A percentile compares a stretch with the other conserved stretches of the same genome.
Evolutionary conservation across 2,329 filamentous ascomycete genomes (phyloP).

Genomic region (Xylariaceae sp.): DNA sequence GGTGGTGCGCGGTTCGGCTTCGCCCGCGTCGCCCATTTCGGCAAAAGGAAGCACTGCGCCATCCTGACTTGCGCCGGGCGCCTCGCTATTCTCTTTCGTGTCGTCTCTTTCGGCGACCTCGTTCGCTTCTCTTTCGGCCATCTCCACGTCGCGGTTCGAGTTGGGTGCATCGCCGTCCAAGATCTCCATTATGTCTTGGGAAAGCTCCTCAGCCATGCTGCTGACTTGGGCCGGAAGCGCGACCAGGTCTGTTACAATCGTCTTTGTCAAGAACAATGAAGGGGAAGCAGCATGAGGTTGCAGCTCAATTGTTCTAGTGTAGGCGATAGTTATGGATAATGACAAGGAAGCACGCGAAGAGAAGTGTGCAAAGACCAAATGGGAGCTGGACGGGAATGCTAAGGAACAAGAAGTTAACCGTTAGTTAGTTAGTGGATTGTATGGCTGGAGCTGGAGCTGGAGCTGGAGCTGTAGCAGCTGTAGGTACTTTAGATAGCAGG

Average conservation of each 20-base stretch:
- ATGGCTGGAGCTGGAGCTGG: background rate
- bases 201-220: constrained; percentile 29
- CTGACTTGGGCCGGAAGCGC: background rate
- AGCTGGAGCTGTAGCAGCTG: no score
- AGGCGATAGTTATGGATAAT: background rate
- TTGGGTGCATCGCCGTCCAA: constrained; percentile 23
- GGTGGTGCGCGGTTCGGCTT: constrained; percentile 34
- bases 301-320: background rate
- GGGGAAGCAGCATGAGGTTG: background rate
- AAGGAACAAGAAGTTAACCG: background rate
- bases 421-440: background rate
- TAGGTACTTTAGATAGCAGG: no score
- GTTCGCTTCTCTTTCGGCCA: constrained; percentile 29
- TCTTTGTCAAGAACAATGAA: background rate
- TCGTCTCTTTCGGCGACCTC: constrained; percentile 27
- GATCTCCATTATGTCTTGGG: constrained; percentile 25
- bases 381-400: background rate
- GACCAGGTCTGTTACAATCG: background rate
- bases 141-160: constrained; percentile 29
- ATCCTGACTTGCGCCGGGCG: constrained; percentile 19
- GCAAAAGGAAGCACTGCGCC: constrained; percentile 35
- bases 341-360: background rate
- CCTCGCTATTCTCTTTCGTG: constrained; percentile 18
- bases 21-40: constrained; percentile 32
- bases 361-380: background rate